Evolutionary conservation across 257 asterid species (phyloP).

Genomic region (Echium plantagineum): DNA sequence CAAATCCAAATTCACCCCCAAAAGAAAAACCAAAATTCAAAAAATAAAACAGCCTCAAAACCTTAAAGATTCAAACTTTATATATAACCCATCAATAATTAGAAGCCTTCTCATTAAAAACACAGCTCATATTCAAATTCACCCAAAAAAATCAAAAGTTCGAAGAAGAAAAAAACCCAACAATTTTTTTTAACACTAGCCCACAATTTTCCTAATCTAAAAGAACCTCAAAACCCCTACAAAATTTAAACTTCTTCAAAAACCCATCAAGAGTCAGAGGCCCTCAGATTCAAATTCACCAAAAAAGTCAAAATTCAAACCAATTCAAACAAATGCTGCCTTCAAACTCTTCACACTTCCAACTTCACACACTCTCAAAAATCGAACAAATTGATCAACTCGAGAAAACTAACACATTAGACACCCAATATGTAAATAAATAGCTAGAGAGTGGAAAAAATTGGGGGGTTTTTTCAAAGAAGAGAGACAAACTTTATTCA

Average conservation of each 20-base stretch:
- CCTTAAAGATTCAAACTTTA: conserved; percentile 2
- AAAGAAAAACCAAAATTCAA: neutral
- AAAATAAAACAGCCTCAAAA: conserved; percentile 13
- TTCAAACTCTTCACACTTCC: conserved; percentile 12
- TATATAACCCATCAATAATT: too few relatives aligned
- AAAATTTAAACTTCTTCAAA: neutral
- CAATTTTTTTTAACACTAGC: neutral
- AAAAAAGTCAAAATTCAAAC: conserved; percentile 7
- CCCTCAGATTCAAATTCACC: conserved; percentile 39
- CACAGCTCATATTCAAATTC: too few relatives aligned
- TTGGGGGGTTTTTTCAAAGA: conserved; percentile 17
- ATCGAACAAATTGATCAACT: conserved; percentile 9
- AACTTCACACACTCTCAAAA: conserved; percentile 18
- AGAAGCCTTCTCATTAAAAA: too few relatives aligned
- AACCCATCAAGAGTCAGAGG: conserved; percentile 8
- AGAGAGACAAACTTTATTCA: conserved; percentile 8
- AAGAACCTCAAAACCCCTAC: conserved; percentile 14
- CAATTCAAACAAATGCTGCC: conserved; percentile 5
- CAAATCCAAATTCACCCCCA: too few relatives aligned
- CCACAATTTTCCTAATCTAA: neutral
- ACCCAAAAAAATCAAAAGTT: too few relatives aligned
- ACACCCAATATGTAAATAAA: too few relatives aligned
- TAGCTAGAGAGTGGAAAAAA: conserved; percentile 6
- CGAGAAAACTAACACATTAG: neutral
- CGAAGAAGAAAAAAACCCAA: too few relatives aligned